These are phyloP conservation scores for Suillus occidentalis DNA, from an alignment of 768 basidiomycete species.

Conservation along the genomic window DNA sequence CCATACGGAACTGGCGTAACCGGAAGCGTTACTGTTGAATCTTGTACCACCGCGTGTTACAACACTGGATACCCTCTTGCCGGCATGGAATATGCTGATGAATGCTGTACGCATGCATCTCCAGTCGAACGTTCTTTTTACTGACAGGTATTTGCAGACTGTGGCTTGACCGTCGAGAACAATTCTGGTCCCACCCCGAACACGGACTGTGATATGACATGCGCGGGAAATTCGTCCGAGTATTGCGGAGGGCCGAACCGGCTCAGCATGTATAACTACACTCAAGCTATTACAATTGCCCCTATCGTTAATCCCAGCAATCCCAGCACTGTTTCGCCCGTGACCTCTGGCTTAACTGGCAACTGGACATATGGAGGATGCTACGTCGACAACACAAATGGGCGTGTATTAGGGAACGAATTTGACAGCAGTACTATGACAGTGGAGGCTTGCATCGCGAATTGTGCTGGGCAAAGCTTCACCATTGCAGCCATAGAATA, in stretches of 20 bases:
- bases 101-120: constrained; percentile 44
- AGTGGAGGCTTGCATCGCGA: constrained; percentile 59
- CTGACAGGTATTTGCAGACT: constrained; percentile 10
- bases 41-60: constrained; percentile 49
- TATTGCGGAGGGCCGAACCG: constrained; percentile 74
- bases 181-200: constrained; percentile 38
- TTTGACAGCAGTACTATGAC: constrained; percentile 46
- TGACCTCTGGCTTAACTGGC: constrained; percentile 50
- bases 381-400: constrained; percentile 70
- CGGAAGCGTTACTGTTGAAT: constrained; percentile 46
- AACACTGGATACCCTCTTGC: constrained; percentile 41
- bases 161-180: constrained; percentile 17
- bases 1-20: constrained; percentile 35
- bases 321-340: constrained; percentile 38
- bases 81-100: constrained; percentile 46
- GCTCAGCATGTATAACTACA: constrained; percentile 69
- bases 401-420: constrained; percentile 56
- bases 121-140: background rate
- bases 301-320: constrained; percentile 34
- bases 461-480: constrained; percentile 57
- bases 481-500: constrained; percentile 74
- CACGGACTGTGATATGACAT: constrained; percentile 67
- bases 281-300: constrained; percentile 50
- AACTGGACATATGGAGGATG: constrained; percentile 65
- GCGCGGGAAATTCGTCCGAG: constrained; percentile 59